These are phyloP conservation scores for Picea abies DNA, from an alignment of 83 land plant species.

Conservation along the genomic window DNA sequence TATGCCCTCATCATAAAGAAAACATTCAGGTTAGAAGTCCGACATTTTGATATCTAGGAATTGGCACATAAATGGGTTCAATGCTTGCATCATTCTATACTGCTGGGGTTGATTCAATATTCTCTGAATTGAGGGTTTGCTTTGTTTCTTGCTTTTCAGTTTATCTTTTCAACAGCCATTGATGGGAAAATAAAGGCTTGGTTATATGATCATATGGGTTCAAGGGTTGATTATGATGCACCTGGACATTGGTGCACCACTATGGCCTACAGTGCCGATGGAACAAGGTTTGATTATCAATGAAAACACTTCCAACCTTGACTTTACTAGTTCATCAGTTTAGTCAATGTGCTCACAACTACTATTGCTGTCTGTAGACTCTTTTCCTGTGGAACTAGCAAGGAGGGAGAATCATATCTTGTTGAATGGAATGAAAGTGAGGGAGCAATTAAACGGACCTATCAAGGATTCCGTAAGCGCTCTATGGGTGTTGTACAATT, in stretches of 20 bases:
- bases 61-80: conserved; percentile 3
- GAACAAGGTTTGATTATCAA: conserved; percentile 49
- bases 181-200: conserved; percentile 89
- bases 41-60: not conserved
- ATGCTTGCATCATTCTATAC: not conserved
- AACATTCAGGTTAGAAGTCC: conserved; percentile 53
- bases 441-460: conserved; percentile 71
- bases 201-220: conserved; percentile 75
- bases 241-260: conserved; percentile 87
- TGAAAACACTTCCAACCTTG: not conserved
- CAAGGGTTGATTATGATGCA: conserved; percentile 82
- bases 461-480: conserved; percentile 65
- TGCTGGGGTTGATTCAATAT: not conserved
- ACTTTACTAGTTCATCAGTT: not conserved
- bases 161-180: conserved; percentile 71
- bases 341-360: not conserved
- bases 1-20: conserved; percentile 72
- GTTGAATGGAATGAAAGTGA: conserved; percentile 90
- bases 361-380: conserved; percentile 34
- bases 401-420: conserved; percentile 70
- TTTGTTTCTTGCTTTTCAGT: conserved; percentile 24
- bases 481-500: conserved; percentile 77
- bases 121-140: not conserved
- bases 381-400: conserved; percentile 80
- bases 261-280: conserved; percentile 87